Percentiles rank a stretch among this genome's conserved stretches.
Conservation (phyloP, 768 basidiomycete genomes). For the Panaeolus papilionaceus region DNA sequence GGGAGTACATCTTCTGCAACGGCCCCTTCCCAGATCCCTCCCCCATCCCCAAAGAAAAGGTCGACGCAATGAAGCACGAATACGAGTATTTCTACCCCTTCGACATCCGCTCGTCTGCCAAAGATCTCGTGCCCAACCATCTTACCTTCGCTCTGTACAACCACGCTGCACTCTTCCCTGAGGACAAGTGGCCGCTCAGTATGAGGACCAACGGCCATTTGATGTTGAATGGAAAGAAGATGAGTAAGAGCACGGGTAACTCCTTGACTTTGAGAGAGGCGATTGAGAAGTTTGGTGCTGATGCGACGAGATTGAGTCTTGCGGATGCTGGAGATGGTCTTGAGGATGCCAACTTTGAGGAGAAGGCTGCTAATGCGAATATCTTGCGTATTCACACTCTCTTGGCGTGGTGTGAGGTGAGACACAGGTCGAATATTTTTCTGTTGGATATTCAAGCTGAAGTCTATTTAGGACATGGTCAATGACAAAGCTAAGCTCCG, state of each 20-base stretch:
- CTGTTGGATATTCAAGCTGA: slow-evolving; percentile 17
- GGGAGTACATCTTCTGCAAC: slow-evolving; percentile 91
- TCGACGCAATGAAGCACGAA: slow-evolving; percentile 85
- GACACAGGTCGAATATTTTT: slow-evolving; percentile 22
- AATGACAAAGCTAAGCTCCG: slow-evolving; percentile 75
- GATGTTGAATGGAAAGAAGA: slow-evolving; percentile 98
- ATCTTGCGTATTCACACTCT: slow-evolving; percentile 93
- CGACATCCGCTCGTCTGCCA: slow-evolving; percentile 97
- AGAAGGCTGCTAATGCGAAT: slow-evolving; percentile 96
- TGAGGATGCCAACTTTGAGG: slow-evolving; percentile 99
- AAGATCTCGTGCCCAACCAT: slow-evolving; percentile 96
- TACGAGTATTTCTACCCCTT: slow-evolving; percentile 98
- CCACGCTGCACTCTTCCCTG: slow-evolving; percentile 94
- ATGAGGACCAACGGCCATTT: slow-evolving; percentile 97
- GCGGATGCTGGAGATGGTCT: slow-evolving; percentile 98
- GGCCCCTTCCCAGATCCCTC: slow-evolving; percentile 76
- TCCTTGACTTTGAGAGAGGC: slow-evolving; percentile 89
- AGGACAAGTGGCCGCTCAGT: slow-evolving; percentile 87
- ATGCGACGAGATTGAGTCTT: slow-evolving; percentile 88
- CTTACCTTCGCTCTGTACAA: slow-evolving; percentile 94
- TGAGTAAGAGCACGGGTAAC: slow-evolving; percentile 98
- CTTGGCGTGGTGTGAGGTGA: slow-evolving; percentile 89
- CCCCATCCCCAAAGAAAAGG: slow-evolving; percentile 76
- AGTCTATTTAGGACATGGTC: slow-evolving; percentile 72
- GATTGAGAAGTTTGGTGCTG: slow-evolving; percentile 95